Conservation (phyloP, 768 basidiomycete genomes). For the Boletus pseudopeckii region DNA sequence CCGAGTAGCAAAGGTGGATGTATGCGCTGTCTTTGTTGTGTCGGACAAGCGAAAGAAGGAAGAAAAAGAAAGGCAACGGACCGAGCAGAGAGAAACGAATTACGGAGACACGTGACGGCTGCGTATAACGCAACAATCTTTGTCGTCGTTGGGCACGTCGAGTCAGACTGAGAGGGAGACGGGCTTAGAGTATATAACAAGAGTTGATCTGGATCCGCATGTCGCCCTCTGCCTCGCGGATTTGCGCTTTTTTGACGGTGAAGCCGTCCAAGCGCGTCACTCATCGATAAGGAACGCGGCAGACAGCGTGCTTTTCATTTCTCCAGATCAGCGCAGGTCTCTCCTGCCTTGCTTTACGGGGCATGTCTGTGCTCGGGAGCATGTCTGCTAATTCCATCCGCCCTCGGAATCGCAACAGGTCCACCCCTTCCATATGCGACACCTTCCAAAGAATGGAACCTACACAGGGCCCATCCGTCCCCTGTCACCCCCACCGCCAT, state of each 20-base stretch:
- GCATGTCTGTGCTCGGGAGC: constrained; percentile 20
- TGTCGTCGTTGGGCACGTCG: constrained; percentile 4
- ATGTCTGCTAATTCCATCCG: constrained; percentile 15
- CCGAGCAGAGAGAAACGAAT: constrained; percentile 8
- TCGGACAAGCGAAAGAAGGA: background rate
- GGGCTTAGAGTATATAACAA: constrained; percentile 12
- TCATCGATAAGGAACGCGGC: constrained; percentile 27
- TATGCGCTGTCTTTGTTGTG: constrained; percentile 12
- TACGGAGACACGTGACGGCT: constrained; percentile 15
- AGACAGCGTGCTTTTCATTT: constrained; percentile 29
- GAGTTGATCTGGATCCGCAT: constrained; percentile 24
- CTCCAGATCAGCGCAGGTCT: constrained; percentile 26
- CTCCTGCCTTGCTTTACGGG: constrained; percentile 19
- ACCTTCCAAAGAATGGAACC: constrained; percentile 25
- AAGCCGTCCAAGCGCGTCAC: constrained; percentile 4
- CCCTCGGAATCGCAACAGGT: constrained; percentile 19
- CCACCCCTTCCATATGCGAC: constrained; percentile 5
- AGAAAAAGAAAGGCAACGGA: constrained; percentile 1
- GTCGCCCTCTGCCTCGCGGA: constrained; percentile 26
- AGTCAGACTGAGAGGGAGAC: background rate
- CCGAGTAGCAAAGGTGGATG: constrained; percentile 7
- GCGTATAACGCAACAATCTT: too few species aligned
- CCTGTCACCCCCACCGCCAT: constrained; percentile 7
- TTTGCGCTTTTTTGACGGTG: constrained; percentile 10
- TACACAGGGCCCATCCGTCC: constrained; percentile 7